A percentile compares a stretch with the other conserved stretches of the same genome.
These are phyloP conservation scores for Hypoxylon sp. DNA, from an alignment of 2,329 filamentous ascomycete genomes.

Conservation along the genomic window DNA sequence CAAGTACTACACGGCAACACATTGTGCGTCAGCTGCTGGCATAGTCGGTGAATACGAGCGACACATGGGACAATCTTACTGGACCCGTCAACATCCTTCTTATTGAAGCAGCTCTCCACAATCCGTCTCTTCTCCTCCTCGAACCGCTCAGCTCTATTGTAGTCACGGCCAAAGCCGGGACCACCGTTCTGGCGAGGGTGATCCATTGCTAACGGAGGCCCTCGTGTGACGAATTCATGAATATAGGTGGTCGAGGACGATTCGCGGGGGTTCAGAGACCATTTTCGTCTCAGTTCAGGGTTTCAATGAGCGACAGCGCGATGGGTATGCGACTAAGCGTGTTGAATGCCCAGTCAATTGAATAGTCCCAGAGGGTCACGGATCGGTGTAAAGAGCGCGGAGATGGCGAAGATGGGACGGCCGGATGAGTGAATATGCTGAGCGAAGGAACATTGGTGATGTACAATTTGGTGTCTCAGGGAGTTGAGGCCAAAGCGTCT, in stretches of 20 bases:
- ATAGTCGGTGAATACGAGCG: slow-evolving; percentile 23
- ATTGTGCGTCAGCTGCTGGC: slow-evolving; percentile 37
- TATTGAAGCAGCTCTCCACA: slow-evolving; percentile 93
- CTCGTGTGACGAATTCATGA: slow-evolving; percentile 50
- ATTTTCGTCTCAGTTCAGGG: slow-evolving; percentile 45
- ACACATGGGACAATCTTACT: slow-evolving; percentile 68
- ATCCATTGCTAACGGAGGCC: slow-evolving; percentile 49
- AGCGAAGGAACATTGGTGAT: slow-evolving; percentile 37
- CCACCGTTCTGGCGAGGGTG: slow-evolving; percentile 53
- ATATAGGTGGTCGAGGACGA: slow-evolving; percentile 43
- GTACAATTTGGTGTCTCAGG: slow-evolving; percentile 41
- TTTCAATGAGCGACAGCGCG: slow-evolving; percentile 8
- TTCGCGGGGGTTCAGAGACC: slow-evolving; percentile 49
- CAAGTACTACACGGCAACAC: slow-evolving; percentile 70
- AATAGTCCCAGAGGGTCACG: neutral
- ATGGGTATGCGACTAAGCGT: slow-evolving; percentile 24
- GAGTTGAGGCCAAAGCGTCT: slow-evolving; percentile 41
- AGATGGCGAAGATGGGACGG: slow-evolving; percentile 29
- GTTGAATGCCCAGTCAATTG: slow-evolving; percentile 16
- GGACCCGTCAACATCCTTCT: slow-evolving; percentile 88
- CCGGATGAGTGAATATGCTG: slow-evolving; percentile 20
- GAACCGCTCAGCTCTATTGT: slow-evolving; percentile 81
- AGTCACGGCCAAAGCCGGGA: slow-evolving; percentile 56
- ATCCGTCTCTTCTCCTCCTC: slow-evolving; percentile 98
- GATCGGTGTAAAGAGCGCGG: slow-evolving; percentile 18